Conservation (phyloP, 73 alveolate species). For the Paraurostyla sp. region DNA sequence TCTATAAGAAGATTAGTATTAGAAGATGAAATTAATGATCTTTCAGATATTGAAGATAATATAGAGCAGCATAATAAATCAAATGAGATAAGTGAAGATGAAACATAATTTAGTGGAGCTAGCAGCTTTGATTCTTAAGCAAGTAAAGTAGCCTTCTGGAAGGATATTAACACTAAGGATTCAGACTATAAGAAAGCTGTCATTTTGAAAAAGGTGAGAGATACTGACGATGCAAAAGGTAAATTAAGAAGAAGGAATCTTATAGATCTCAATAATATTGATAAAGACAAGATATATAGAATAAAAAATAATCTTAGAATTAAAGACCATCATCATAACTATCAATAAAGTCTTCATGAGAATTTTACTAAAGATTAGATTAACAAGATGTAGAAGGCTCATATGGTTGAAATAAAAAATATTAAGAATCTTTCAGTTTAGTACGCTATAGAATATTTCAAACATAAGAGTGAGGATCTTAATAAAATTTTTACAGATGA, state of each 20-base stretch:
- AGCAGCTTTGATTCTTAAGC: constrained; percentile 57
- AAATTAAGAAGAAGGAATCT: background rate
- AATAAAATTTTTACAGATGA: constrained; percentile 47
- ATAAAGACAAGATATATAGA: constrained; percentile 33
- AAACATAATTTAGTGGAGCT: background rate
- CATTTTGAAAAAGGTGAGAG: background rate
- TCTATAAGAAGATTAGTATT: constrained; percentile 33
- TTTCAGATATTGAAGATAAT: constrained; percentile 46
- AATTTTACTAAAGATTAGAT: constrained; percentile 30
- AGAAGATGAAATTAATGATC: constrained; percentile 42
- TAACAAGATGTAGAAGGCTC: constrained; percentile 39
- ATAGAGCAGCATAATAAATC: background rate
- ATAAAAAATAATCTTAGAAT: constrained; percentile 12
- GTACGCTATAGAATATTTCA: constrained; percentile 48
- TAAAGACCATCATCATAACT: background rate
- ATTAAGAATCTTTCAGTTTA: constrained; percentile 35
- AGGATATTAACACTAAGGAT: constrained; percentile 55
- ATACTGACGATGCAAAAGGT: background rate
- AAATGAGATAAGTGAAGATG: background rate
- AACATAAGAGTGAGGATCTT: constrained; percentile 29
- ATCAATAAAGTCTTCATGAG: background rate
- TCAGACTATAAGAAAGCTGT: constrained; percentile 44
- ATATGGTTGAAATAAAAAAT: constrained; percentile 35
- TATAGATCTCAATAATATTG: background rate
- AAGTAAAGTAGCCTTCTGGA: constrained; percentile 51